phyloP scores from a whole-genome alignment of 2,329 filamentous ascomycete species.

The Zelopaecilomyces penicillatus region DNA sequence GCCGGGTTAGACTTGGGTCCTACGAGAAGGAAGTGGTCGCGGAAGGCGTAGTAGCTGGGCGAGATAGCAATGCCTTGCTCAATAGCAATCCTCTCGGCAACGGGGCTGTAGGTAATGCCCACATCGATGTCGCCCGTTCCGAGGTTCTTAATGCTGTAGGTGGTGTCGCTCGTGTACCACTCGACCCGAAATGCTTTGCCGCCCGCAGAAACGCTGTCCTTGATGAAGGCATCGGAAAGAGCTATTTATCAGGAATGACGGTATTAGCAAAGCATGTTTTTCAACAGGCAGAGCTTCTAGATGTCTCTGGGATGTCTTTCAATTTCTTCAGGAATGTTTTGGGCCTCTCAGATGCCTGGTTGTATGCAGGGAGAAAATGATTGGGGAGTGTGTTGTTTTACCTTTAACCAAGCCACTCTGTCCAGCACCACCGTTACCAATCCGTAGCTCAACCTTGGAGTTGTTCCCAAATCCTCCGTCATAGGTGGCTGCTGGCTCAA shows the following conservation, averaged over 20 bases:
- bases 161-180: constrained; percentile 39
- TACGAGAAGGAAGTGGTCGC: constrained; percentile 38
- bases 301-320: no score
- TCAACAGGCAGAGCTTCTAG: neutral
- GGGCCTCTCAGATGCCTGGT: no score
- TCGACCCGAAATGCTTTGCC: constrained; percentile 29
- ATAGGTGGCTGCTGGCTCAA: constrained; percentile 14
- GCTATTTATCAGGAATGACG: constrained; percentile 6
- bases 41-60: constrained; percentile 30
- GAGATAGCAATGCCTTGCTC: constrained; percentile 26
- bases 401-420: constrained; percentile 28
- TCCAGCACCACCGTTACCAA: constrained; percentile 29
- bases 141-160: constrained; percentile 35
- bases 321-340: no score
- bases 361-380: no score
- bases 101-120: constrained; percentile 36
- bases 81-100: constrained; percentile 35
- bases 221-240: constrained; percentile 20
- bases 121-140: constrained; percentile 30
- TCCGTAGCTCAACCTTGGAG: constrained; percentile 16
- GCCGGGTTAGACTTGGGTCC: constrained; percentile 28
- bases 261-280: neutral
- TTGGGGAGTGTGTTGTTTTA: constrained; percentile 3
- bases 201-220: constrained; percentile 12
- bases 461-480: constrained; percentile 13